Conservation (phyloP, 768 basidiomycete genomes). For the Tricholoma sp. region DNA sequence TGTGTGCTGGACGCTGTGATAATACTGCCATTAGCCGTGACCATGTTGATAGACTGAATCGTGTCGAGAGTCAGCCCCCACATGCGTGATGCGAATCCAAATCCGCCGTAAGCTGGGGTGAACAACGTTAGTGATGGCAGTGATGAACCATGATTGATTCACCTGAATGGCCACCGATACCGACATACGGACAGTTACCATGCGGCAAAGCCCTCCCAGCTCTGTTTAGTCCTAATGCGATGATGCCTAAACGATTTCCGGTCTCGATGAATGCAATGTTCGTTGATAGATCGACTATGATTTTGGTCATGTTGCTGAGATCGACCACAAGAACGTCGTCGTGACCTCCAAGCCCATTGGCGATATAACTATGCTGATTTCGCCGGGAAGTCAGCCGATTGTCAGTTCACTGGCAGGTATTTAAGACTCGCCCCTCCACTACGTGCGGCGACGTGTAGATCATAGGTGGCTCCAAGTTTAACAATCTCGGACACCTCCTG, state of each 20-base stretch:
- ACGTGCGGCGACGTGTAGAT: slow-evolving; percentile 35
- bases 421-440: slow-evolving; percentile 36
- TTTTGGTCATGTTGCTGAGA: slow-evolving; percentile 32
- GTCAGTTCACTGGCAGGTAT: not conserved
- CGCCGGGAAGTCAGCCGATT: not conserved
- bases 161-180: slow-evolving; percentile 48
- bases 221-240: slow-evolving; percentile 32
- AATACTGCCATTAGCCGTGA: slow-evolving; percentile 41
- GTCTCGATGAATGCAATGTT: slow-evolving; percentile 34
- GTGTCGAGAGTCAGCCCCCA: slow-evolving; percentile 50
- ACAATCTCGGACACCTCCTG: slow-evolving; percentile 33
- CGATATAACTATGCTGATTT: slow-evolving; percentile 29
- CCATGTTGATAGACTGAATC: slow-evolving; percentile 34
- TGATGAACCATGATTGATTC: not conserved
- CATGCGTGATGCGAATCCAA: slow-evolving; percentile 40
- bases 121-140: not conserved
- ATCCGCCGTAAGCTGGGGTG: slow-evolving; percentile 38
- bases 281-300: slow-evolving; percentile 28
- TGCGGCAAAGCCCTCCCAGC: slow-evolving; percentile 42
- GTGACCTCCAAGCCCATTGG: slow-evolving; percentile 39
- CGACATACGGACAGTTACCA: slow-evolving; percentile 45
- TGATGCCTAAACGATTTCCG: slow-evolving; percentile 41
- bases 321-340: slow-evolving; percentile 41
- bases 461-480: slow-evolving; percentile 25
- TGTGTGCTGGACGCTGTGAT: slow-evolving; percentile 28